Conservation (phyloP, 306 rosid species). For the Dalbergia cochinchinensis region DNA sequence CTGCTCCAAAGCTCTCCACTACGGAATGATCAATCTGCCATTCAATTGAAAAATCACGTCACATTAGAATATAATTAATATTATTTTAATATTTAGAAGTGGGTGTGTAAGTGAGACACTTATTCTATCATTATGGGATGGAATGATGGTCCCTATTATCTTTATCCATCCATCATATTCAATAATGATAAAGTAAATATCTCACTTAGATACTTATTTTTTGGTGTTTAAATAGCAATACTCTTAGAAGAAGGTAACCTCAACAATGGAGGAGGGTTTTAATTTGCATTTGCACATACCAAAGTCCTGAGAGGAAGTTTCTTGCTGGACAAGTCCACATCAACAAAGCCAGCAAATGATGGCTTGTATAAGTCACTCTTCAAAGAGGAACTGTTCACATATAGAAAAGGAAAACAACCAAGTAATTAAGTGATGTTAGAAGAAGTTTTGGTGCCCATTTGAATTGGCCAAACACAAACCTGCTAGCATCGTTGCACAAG, state of each 20-base stretch:
- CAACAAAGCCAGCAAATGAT: conserved; percentile 84
- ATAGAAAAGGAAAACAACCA: neutral
- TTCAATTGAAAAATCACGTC: neutral
- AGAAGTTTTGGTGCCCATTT: neutral
- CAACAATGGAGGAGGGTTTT: neutral
- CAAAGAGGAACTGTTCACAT: conserved; percentile 66
- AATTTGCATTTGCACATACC: conserved; percentile 56
- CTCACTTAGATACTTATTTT: too few relatives aligned
- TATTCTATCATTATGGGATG: too few relatives aligned
- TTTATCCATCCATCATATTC: too few relatives aligned
- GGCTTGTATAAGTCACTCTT: conserved; percentile 60
- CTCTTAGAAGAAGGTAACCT: too few relatives aligned
- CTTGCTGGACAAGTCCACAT: conserved; percentile 60
- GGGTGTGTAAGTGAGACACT: too few relatives aligned
- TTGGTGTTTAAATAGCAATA: too few relatives aligned
- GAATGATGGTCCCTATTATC: too few relatives aligned
- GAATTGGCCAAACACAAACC: conserved; percentile 51
- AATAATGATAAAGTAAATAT: too few relatives aligned
- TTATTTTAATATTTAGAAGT: too few relatives aligned
- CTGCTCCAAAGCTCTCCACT: conserved; percentile 82
- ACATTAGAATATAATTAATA: neutral
- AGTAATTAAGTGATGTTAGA: neutral
- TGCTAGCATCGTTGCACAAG: conserved; percentile 82
- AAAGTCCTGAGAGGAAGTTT: conserved; percentile 82
- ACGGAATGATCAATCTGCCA: conserved; percentile 91